Base-by-base conservation (phyloP, 768 basidiomycete species). In the Amanita polypyramis region DNA sequence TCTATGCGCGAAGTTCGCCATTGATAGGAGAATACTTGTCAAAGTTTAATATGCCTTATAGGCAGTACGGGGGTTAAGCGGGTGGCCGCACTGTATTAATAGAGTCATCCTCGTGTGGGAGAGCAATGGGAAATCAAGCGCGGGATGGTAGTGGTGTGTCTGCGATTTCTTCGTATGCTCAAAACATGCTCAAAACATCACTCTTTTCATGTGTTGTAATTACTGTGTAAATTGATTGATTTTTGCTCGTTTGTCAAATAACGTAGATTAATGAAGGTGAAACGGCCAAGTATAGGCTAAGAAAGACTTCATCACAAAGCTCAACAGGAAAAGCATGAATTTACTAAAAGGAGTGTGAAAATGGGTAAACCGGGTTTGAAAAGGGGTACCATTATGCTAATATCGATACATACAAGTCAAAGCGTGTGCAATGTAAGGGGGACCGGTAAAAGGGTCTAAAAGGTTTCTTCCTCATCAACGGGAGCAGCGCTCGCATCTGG, bases 391-490 rank as follows among this genome's bases (percentile, higher is more conserved):
- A 29, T 33, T 42, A 47, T 51, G 43, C 47, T 45, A 47, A 27
- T 54, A 51, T 43, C 36, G 40, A 51, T 54, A 51, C 50, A 51
- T 54, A 51, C 50, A 54, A 35, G 49, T n/a, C 20, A 34, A 48
- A 14, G 32, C 29, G 35, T 35, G 35, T 12, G 20, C 34, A 37
- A 38, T 25, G 34, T 30, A 10, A 21, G 43, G 45, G 25, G 30
- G 37, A 33, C 20, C 32, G 21, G 46, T 11, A 27, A 37, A 41
- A 46, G 21, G 21, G 29, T 52, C 25, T 51, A 84, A 62, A 83
- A 84, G 36, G 85, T 88, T 68, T 90, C 86, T 65, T 91, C 88
- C 63, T 92, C 88, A 45, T 88, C 87, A 19, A 72, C 73, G 12
- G 41, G 17, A 0, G 65, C 54, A 27, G 58, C 71, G 27, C 57